A percentile compares a stretch with the other conserved stretches of the same genome.
phyloP scores from a whole-genome alignment of 1,284 basidiomycete genomes.

The Wolfiporia cocos region DNA sequence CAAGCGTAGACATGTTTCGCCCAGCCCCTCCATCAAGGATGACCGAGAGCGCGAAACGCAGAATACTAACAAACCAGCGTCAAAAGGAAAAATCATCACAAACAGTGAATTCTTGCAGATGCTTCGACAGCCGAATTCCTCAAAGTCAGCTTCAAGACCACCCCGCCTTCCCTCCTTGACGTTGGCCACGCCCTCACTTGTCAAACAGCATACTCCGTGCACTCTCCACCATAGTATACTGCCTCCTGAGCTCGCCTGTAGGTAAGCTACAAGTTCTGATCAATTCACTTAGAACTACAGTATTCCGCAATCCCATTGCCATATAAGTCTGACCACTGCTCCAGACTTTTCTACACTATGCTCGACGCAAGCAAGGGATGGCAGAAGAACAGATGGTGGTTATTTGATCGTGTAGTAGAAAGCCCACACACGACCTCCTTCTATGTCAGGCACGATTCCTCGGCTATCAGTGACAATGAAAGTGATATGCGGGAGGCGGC shows the following conservation, averaged over 20 bases:
- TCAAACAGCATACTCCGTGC: constrained; percentile 70
- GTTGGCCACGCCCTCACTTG: constrained; percentile 49
- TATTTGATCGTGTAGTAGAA: constrained; percentile 77
- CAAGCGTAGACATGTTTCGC: too few relatives aligned
- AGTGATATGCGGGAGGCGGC: constrained; percentile 59
- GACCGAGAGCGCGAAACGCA: too few relatives aligned
- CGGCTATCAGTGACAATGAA: constrained; percentile 22
- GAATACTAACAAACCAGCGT: neutral
- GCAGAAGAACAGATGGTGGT: constrained; percentile 79
- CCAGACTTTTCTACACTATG: constrained; percentile 63
- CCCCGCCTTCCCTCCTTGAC: constrained; percentile 44
- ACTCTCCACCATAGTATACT: constrained; percentile 66
- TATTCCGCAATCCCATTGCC: too few relatives aligned
- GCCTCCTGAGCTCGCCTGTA: constrained; percentile 64
- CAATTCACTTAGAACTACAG: too few relatives aligned
- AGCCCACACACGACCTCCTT: constrained; percentile 82
- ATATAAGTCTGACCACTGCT: neutral
- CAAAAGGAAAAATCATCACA: constrained; percentile 25
- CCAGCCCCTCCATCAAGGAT: too few relatives aligned
- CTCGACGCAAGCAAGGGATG: constrained; percentile 52
- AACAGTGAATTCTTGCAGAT: constrained; percentile 36
- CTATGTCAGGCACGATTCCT: constrained; percentile 45
- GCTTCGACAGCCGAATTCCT: constrained; percentile 44
- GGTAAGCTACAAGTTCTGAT: too few relatives aligned
- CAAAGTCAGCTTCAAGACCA: constrained; percentile 8